These are phyloP conservation scores for Claviceps pazoutovae DNA, from an alignment of 2,329 filamentous ascomycete genomes.

Conservation along the genomic window DNA sequence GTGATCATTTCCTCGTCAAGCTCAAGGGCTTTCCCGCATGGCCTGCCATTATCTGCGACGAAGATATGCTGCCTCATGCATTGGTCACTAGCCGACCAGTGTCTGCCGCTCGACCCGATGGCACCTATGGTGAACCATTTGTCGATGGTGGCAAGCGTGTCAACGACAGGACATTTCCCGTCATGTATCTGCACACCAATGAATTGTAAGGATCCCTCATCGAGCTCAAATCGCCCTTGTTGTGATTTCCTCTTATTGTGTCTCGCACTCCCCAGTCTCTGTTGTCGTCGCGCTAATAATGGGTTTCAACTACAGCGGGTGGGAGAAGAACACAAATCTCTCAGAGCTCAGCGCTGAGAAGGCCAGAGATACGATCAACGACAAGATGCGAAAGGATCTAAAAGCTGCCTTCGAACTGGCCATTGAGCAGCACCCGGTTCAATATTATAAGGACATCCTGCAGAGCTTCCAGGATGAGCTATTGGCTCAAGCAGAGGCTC, in stretches of 20 bases:
- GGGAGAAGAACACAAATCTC: slow-evolving; percentile 77
- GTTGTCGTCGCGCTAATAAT: background rate
- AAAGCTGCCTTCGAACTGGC: slow-evolving; percentile 70
- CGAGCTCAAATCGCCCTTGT: slow-evolving; percentile 12
- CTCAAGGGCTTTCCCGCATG: slow-evolving; percentile 91
- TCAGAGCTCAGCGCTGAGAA: slow-evolving; percentile 62
- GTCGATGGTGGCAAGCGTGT: slow-evolving; percentile 76
- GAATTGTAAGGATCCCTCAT: slow-evolving; percentile 63
- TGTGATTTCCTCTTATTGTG: too few relatives aligned
- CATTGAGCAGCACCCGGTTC: slow-evolving; percentile 59
- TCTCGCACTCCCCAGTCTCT: background rate
- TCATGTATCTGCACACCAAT: slow-evolving; percentile 91
- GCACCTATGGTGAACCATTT: slow-evolving; percentile 76
- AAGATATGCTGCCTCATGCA: slow-evolving; percentile 76
- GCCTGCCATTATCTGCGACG: slow-evolving; percentile 88
- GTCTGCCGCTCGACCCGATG: slow-evolving; percentile 67
- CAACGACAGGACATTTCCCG: slow-evolving; percentile 73
- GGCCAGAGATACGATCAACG: slow-evolving; percentile 52
- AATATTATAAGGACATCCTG: slow-evolving; percentile 74
- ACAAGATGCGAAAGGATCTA: slow-evolving; percentile 71
- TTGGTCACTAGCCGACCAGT: slow-evolving; percentile 70
- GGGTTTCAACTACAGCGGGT: slow-evolving; percentile 46
- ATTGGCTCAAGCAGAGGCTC: slow-evolving; percentile 39
- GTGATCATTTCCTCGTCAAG: slow-evolving; percentile 83
- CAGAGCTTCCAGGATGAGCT: slow-evolving; percentile 53